A percentile compares a stretch with the other conserved stretches of the same genome.
These are phyloP conservation scores for Suhomyces maxii DNA, from an alignment of 1,139 yeast genomes.

Conservation along the genomic window DNA sequence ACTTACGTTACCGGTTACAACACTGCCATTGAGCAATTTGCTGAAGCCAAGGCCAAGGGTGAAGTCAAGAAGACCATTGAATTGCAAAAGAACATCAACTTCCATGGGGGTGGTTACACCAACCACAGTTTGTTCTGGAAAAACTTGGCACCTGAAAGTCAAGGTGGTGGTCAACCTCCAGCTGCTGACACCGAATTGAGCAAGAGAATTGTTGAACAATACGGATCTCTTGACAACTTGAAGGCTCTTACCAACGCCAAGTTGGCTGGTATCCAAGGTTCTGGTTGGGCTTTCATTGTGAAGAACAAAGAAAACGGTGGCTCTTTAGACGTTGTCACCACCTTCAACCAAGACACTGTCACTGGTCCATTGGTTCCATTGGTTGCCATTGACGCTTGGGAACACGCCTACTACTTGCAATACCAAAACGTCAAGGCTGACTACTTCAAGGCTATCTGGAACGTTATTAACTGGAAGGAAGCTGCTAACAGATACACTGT, in stretches of 20 bases:
- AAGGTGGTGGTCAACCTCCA: slow-evolving; percentile 87
- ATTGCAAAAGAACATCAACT: slow-evolving; percentile 78
- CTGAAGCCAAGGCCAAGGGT: slow-evolving; percentile 66
- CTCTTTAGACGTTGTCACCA: slow-evolving; percentile 79
- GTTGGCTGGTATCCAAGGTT: slow-evolving; percentile 92
- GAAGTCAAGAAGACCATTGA: slow-evolving; percentile 68
- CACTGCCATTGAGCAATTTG: slow-evolving; percentile 74
- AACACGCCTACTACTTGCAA: slow-evolving; percentile 95
- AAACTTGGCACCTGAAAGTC: slow-evolving; percentile 77
- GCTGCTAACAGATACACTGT: slow-evolving; percentile 66
- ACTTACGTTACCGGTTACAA: slow-evolving; percentile 91
- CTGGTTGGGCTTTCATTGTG: slow-evolving; percentile 97
- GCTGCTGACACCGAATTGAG: slow-evolving; percentile 56
- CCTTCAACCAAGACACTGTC: slow-evolving; percentile 89
- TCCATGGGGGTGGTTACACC: slow-evolving; percentile 94
- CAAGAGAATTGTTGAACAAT: slow-evolving; percentile 63
- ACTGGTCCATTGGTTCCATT: slow-evolving; percentile 73
- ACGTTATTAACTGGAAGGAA: slow-evolving; percentile 94
- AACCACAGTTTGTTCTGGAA: slow-evolving; percentile 92
- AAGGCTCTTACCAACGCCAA: slow-evolving; percentile 68
- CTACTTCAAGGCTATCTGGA: slow-evolving; percentile 96
- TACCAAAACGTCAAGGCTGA: slow-evolving; percentile 93
- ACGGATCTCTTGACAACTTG: slow-evolving; percentile 76
- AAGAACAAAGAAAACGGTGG: slow-evolving; percentile 80
- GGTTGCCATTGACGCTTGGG: slow-evolving; percentile 98